These are phyloP conservation scores for Penicillium sp. DNA, from an alignment of 2,329 filamentous ascomycete species.

Conservation along the genomic window DNA sequence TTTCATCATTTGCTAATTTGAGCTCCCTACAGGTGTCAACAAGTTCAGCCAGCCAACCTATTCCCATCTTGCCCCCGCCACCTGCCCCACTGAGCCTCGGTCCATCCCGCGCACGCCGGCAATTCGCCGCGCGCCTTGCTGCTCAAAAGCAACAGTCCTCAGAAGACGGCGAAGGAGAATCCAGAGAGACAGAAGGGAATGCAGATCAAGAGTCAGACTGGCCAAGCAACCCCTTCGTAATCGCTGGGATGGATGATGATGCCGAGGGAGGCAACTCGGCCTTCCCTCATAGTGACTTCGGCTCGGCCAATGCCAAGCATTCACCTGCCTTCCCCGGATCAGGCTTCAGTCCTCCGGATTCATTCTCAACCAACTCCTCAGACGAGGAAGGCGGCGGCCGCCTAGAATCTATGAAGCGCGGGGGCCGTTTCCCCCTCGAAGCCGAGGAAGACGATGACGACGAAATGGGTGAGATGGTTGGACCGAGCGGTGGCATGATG, in stretches of 20 bases:
- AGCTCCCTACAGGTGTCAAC: slow-evolving; percentile 24
- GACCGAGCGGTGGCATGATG: slow-evolving; percentile 44
- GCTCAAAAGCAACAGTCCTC: slow-evolving; percentile 65
- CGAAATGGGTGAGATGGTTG: slow-evolving; percentile 50
- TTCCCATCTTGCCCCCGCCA: slow-evolving; percentile 50
- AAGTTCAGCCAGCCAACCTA: slow-evolving; percentile 40
- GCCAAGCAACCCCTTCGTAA: slow-evolving; percentile 39
- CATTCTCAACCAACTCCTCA: slow-evolving; percentile 42
- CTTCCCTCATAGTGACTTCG: slow-evolving; percentile 34
- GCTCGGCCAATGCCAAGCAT: slow-evolving; percentile 24
- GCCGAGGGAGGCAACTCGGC: slow-evolving; percentile 28
- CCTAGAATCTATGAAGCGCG: slow-evolving; percentile 38
- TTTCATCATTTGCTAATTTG: slow-evolving; percentile 13
- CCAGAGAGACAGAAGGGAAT: slow-evolving; percentile 22
- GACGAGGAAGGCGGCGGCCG: slow-evolving; percentile 41
- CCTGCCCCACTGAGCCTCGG: slow-evolving; percentile 78
- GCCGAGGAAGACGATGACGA: slow-evolving; percentile 55
- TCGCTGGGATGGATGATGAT: slow-evolving; percentile 38
- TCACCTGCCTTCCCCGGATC: slow-evolving; percentile 38
- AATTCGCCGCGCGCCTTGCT: slow-evolving; percentile 82
- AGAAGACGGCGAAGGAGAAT: slow-evolving; percentile 32
- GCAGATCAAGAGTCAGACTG: slow-evolving; percentile 30
- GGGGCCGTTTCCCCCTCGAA: slow-evolving; percentile 53
- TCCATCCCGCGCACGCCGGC: slow-evolving; percentile 78
- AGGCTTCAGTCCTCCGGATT: slow-evolving; percentile 40